Conservation (phyloP, 768 basidiomycete genomes). For the Mycena kentingensis region DNA sequence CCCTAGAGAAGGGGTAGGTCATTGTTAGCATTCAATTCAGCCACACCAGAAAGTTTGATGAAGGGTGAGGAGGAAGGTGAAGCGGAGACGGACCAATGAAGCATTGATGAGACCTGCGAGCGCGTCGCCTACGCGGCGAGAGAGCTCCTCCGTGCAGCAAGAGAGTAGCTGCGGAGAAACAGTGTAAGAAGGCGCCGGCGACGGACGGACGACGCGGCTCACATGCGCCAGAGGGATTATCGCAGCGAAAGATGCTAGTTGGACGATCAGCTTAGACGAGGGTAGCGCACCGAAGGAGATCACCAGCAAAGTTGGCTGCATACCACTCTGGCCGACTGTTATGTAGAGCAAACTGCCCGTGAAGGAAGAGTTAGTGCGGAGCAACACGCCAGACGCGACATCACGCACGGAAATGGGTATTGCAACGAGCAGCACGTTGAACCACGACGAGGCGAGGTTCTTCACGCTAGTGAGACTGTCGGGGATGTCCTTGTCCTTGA, state of each 20-base stretch:
- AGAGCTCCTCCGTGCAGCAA: slow-evolving; percentile 68
- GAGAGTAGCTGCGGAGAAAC: slow-evolving; percentile 47
- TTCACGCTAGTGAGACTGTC: too few relatives aligned
- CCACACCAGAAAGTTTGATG: neutral
- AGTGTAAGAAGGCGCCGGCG: neutral
- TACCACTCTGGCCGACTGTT: too few relatives aligned
- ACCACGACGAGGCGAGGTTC: too few relatives aligned
- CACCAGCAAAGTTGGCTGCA: too few relatives aligned
- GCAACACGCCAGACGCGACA: too few relatives aligned
- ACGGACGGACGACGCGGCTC: neutral
- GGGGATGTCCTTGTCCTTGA: too few relatives aligned
- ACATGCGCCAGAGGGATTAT: slow-evolving; percentile 68
- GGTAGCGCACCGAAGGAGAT: too few relatives aligned
- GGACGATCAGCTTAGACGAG: too few relatives aligned
- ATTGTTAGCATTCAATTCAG: neutral
- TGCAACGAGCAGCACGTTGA: too few relatives aligned
- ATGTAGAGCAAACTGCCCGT: too few relatives aligned
- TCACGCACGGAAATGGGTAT: too few relatives aligned
- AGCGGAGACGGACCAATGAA: slow-evolving; percentile 46
- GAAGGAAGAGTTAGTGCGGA: too few relatives aligned
- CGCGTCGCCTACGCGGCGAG: slow-evolving; percentile 61
- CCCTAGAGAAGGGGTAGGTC: slow-evolving; percentile 16
- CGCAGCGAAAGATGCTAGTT: slow-evolving; percentile 58
- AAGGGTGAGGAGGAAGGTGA: neutral
- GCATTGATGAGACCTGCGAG: slow-evolving; percentile 66